Evolutionary conservation across 1,284 basidiomycete genomes (phyloP).

Genomic region (Hymenochaete sp.): DNA sequence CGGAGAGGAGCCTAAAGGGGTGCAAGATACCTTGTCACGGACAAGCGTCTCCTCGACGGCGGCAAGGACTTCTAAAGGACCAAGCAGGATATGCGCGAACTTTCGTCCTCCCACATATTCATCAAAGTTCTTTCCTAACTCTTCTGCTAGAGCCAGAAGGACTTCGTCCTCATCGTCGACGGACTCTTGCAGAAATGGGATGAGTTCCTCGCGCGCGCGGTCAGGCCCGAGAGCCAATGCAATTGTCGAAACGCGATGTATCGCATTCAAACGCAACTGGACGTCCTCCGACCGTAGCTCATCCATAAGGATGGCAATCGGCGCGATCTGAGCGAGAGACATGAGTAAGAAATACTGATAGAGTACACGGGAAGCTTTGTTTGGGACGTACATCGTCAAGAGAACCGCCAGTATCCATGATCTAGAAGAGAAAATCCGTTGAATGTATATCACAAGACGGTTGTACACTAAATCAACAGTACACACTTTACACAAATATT

Average conservation of each 20-base stretch:
- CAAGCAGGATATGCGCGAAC: slow-evolving; percentile 83
- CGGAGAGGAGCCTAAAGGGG: slow-evolving; percentile 2
- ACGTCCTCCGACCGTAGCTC: slow-evolving; percentile 96
- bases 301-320: slow-evolving; percentile 88
- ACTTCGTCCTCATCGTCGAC: slow-evolving; percentile 99
- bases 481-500: no score
- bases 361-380: slow-evolving; percentile 6
- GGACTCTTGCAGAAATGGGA: slow-evolving; percentile 96
- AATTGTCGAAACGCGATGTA: slow-evolving; percentile 97
- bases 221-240: slow-evolving; percentile 94
- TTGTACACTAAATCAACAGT: no score
- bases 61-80: slow-evolving; percentile 92
- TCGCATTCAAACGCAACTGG: slow-evolving; percentile 87
- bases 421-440: background rate
- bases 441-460: background rate
- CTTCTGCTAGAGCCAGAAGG: slow-evolving; percentile 91
- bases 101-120: slow-evolving; percentile 93
- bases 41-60: slow-evolving; percentile 98
- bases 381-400: slow-evolving; percentile 44
- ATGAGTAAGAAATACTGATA: slow-evolving; percentile 20
- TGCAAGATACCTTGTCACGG: slow-evolving; percentile 78
- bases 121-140: slow-evolving; percentile 85
- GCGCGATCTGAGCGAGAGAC: slow-evolving; percentile 50
- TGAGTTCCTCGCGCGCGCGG: slow-evolving; percentile 91
- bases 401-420: slow-evolving; percentile 55